Conservation (phyloP, 2,329 filamentous ascomycete species). For the Aspergillus proliferans region DNA sequence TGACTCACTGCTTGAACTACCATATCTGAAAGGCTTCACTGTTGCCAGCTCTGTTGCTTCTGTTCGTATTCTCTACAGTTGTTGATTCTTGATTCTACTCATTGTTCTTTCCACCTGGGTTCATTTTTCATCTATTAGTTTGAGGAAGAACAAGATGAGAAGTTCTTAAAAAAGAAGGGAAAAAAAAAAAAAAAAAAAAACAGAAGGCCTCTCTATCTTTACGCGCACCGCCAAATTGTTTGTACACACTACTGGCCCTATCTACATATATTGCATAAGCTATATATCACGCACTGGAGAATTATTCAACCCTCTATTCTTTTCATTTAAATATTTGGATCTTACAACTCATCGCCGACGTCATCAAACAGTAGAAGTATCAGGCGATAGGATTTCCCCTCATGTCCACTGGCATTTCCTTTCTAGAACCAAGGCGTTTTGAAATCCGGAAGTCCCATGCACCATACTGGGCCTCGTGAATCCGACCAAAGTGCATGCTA, state of each 20-base stretch:
- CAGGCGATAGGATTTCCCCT: conserved; percentile 11
- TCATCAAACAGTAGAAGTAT: neutral
- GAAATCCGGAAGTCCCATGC: conserved; percentile 16
- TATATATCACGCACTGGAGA: neutral
- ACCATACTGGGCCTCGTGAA: conserved; percentile 16
- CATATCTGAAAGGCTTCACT: neutral
- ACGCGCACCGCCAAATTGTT: neutral
- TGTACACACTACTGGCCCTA: neutral
- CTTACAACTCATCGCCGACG: neutral
- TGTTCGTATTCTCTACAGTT: neutral
- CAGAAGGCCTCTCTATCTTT: neutral
- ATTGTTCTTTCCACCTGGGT: neutral
- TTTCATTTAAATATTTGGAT: neutral
- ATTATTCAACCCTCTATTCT: neutral
- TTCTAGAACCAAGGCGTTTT: conserved; percentile 19
- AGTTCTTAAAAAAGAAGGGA: neutral
- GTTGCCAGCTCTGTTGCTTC: neutral
- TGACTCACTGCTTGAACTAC: neutral
- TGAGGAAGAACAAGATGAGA: neutral
- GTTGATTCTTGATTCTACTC: neutral
- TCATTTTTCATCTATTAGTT: neutral
- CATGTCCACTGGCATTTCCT: conserved; percentile 19
- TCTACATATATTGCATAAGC: neutral
- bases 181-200: neutral
- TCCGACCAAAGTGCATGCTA: conserved; percentile 21